A percentile compares a stretch with the other conserved stretches of the same genome.
Evolutionary conservation across 2,329 filamentous ascomycete genomes (phyloP).

Genomic region (Arthrinium phaeospermum): DNA sequence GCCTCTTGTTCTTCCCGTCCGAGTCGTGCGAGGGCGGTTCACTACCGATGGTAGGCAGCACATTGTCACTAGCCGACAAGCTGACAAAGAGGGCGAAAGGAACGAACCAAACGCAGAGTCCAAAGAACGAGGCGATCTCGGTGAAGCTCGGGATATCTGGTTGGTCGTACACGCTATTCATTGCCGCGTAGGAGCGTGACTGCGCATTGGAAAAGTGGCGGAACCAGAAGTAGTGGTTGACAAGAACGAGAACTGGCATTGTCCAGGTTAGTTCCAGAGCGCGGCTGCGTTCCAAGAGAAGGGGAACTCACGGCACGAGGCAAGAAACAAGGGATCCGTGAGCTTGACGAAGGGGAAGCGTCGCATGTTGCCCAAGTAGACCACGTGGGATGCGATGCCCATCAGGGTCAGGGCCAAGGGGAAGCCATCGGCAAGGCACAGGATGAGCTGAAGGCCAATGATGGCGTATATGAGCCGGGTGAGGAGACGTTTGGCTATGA

Average conservation of each 20-base stretch:
- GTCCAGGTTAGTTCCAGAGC: constrained; percentile 24
- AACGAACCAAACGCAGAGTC: constrained; percentile 94
- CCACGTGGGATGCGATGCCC: constrained; percentile 78
- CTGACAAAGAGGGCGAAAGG: constrained; percentile 96
- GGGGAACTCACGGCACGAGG: constrained; percentile 72
- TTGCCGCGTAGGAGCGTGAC: constrained; percentile 60
- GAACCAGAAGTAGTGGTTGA: constrained; percentile 98
- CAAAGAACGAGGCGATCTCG: constrained; percentile 95
- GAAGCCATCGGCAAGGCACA: constrained; percentile 85
- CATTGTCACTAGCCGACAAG: constrained; percentile 91
- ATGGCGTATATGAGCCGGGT: constrained; percentile 84
- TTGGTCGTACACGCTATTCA: constrained; percentile 67
- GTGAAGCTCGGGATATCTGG: constrained; percentile 79
- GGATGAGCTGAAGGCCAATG: constrained; percentile 73
- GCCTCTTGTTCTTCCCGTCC: constrained; percentile 57
- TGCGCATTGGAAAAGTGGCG: constrained; percentile 79
- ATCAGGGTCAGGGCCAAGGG: constrained; percentile 76
- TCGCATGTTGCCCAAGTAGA: constrained; percentile 88
- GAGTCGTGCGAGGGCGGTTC: constrained; percentile 60
- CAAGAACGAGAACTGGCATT: constrained; percentile 73
- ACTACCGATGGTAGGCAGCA: constrained; percentile 88
- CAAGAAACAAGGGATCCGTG: constrained; percentile 83
- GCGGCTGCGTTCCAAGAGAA: not conserved
- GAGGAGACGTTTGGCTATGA: constrained; percentile 86
- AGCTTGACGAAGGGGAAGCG: constrained; percentile 80